Conservation (phyloP, 352 stramenopile genomes). For the Globisporangium nunn region DNA sequence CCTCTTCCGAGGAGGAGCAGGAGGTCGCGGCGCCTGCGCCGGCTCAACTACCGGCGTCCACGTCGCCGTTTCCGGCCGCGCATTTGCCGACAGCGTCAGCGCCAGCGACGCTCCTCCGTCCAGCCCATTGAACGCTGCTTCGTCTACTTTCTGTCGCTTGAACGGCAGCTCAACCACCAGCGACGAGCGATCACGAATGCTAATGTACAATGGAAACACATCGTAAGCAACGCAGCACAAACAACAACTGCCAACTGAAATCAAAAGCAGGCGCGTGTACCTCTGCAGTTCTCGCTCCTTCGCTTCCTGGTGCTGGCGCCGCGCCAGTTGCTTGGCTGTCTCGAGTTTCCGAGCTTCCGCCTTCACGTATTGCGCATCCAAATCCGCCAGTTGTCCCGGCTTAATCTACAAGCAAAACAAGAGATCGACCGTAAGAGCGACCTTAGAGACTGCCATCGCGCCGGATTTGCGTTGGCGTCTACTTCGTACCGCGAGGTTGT, state of each 20-base stretch:
- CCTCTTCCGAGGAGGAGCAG: constrained; percentile 12
- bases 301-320: constrained; percentile 3
- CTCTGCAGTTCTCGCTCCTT: constrained; percentile 8
- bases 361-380: constrained; percentile 4
- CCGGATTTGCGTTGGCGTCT: too few species aligned
- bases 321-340: constrained; percentile 2
- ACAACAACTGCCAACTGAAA: background rate
- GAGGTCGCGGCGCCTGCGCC: constrained; percentile 2
- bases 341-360: constrained; percentile 16
- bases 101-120: constrained; percentile 4
- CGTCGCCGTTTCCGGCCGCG: background rate
- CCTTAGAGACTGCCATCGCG: too few species aligned
- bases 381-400: background rate
- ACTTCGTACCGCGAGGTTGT: constrained; percentile 53
- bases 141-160: constrained; percentile 32
- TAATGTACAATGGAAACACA: constrained; percentile 3
- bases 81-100: constrained; percentile 2
- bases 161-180: constrained; percentile 17
- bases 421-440: too few species aligned
- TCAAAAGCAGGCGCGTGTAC: background rate
- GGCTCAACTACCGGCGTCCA: constrained; percentile 2
- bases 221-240: constrained; percentile 3
- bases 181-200: constrained; percentile 4
- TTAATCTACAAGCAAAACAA: background rate
- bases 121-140: constrained; percentile 19